Base-by-base conservation (phyloP, 1,284 basidiomycete species). In the Boletus semigastroideus region DNA sequence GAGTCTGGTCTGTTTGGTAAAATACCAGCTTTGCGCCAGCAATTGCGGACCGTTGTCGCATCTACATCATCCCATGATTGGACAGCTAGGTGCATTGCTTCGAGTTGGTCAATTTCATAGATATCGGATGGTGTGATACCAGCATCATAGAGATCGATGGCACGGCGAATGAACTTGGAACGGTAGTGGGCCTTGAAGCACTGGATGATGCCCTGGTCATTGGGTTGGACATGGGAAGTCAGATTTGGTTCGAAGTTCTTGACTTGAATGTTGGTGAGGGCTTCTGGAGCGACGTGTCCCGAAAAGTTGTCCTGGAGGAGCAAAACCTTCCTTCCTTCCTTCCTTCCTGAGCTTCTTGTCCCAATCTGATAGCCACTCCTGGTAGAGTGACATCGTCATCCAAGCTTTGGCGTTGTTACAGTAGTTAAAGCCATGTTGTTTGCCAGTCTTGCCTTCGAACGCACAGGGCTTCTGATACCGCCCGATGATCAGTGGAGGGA, bases 31-130 rank as follows among this genome's bases (percentile, higher is more conserved):
- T 60, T 61, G 0, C 10, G 0, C 56, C 58, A 60, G 37, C 50
- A 60, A 13, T 60, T 55, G 25, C 27, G 8, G 13, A 56, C 54
- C 1, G 51, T 54, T 1, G 46, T 58, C 0, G 34, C 46, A 6
- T 59, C 45, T 0, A 58, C 43, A 1, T 54, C 36, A 6, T 42
- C 43, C 54, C 58, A 59, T 9, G 54, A 49, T 3, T 42, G 17
- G 1, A 55, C 19, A 4, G 71, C 63, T 12, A 73, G 39, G 0
- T 22, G 33, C 69, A 72, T 72, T 3, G 60, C 71, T 17, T 65
- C 37, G 1, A 73, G 65, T 28, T 72, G 65, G 46, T 74, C 58
- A 28, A 74, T 71, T 1, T 65, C 16, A 42, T 73, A 74, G 28
- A 72, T 66, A 10, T 70, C 4, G 4, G 55, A 20, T 11, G 63